phyloP scores from a whole-genome alignment of 2,329 filamentous ascomycete genomes.

The Colletotrichum navitas region DNA sequence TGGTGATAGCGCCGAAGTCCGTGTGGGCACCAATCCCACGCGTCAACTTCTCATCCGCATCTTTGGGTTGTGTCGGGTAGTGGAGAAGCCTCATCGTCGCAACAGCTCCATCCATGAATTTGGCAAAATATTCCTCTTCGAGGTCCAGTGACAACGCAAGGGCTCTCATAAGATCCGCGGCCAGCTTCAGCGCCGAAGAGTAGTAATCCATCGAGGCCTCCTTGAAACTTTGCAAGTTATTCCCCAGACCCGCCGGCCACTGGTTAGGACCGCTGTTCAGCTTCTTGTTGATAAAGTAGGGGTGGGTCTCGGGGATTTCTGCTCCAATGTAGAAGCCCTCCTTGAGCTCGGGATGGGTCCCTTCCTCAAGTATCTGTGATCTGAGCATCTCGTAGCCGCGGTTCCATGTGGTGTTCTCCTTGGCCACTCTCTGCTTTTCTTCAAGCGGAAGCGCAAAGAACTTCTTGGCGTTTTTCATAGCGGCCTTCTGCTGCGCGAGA shows the following conservation, averaged over 20 bases:
- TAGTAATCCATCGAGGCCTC: slow-evolving; percentile 56
- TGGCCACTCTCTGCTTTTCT: slow-evolving; percentile 58
- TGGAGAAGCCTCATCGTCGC: slow-evolving; percentile 61
- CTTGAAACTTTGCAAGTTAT: slow-evolving; percentile 51
- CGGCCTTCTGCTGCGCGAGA: slow-evolving; percentile 53
- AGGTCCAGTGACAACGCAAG: slow-evolving; percentile 58
- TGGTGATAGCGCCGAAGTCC: slow-evolving; percentile 68
- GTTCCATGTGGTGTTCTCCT: slow-evolving; percentile 55
- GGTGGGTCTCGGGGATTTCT: slow-evolving; percentile 57
- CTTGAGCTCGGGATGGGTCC: slow-evolving; percentile 60
- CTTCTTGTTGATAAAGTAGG: slow-evolving; percentile 56
- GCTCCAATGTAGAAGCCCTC: slow-evolving; percentile 58
- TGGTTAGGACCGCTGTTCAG: slow-evolving; percentile 56
- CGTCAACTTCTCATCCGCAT: slow-evolving; percentile 50
- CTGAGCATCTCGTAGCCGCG: slow-evolving; percentile 64
- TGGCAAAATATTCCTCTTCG: slow-evolving; percentile 56
- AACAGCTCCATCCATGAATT: slow-evolving; percentile 59
- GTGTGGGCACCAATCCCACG: slow-evolving; percentile 63
- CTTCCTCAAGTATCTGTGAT: slow-evolving; percentile 59
- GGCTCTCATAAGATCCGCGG: slow-evolving; percentile 55
- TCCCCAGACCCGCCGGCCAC: slow-evolving; percentile 55
- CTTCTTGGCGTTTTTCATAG: slow-evolving; percentile 56
- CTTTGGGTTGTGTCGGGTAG: slow-evolving; percentile 59
- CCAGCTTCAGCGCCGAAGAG: slow-evolving; percentile 54
- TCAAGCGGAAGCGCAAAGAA: slow-evolving; percentile 61